phyloP scores from a whole-genome alignment of 1,139 yeast genomes.

The Geotrichum klebahnii region DNA sequence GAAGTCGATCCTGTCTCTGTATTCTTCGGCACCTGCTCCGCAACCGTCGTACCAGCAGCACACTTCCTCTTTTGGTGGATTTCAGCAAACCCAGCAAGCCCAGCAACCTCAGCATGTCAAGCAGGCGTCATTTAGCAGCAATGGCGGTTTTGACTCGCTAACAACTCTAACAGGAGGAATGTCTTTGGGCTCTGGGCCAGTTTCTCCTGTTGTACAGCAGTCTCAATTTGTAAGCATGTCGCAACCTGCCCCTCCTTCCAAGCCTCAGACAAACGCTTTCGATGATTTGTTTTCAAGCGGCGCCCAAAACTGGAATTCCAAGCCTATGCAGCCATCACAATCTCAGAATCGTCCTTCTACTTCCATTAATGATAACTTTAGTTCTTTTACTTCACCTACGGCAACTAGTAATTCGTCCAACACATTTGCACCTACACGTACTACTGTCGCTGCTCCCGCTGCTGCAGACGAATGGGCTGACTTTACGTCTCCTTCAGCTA shows the following conservation, averaged over 20 bases:
- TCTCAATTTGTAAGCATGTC: slow-evolving; percentile 9
- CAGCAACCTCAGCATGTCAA: background rate
- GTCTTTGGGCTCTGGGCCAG: background rate
- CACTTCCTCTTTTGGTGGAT: background rate
- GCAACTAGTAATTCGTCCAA: too few relatives aligned
- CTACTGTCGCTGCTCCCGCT: background rate
- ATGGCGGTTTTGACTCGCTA: background rate
- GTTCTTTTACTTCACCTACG: too few relatives aligned
- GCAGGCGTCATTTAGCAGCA: too few relatives aligned
- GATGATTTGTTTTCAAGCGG: background rate
- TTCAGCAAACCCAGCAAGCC: background rate
- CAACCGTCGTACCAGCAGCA: slow-evolving; percentile 9
- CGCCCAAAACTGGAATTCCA: too few relatives aligned
- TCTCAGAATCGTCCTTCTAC: too few relatives aligned
- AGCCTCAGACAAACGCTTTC: background rate
- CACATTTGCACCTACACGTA: too few relatives aligned
- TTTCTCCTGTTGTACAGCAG: background rate
- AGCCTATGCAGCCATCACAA: too few relatives aligned
- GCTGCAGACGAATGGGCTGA: slow-evolving; percentile 29
- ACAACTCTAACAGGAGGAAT: slow-evolving; percentile 6
- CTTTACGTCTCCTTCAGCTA: slow-evolving; percentile 30
- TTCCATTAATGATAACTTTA: too few relatives aligned
- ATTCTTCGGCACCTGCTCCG: slow-evolving; percentile 55
- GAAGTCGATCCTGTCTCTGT: slow-evolving; percentile 82
- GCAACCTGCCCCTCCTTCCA: slow-evolving; percentile 1